These are phyloP conservation scores for Aspergillus affinis DNA, from an alignment of 495 filamentous ascomycete genomes.

Conservation along the genomic window DNA sequence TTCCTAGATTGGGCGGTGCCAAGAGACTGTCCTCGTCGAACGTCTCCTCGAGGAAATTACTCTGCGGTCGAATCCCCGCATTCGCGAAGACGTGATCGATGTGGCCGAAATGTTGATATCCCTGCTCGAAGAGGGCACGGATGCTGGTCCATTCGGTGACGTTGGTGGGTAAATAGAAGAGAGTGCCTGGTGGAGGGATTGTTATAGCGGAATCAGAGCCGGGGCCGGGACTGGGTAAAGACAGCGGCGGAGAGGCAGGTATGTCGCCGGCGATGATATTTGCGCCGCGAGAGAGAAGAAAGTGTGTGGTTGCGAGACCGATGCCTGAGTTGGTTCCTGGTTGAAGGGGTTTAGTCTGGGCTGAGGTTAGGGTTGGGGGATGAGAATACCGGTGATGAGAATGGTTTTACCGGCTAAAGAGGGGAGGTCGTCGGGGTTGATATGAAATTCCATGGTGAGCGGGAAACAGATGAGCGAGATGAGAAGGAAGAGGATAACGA, in stretches of 20 bases:
- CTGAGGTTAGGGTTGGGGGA: not conserved
- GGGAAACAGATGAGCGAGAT: too few species aligned
- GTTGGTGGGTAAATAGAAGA: conserved; percentile 37
- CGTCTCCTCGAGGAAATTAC: conserved; percentile 39
- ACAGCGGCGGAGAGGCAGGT: not conserved
- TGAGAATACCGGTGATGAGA: conserved; percentile 46
- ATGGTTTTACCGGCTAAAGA: conserved; percentile 45
- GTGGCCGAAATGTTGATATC: conserved; percentile 35
- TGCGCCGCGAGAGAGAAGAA: conserved; percentile 46
- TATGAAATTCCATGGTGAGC: conserved; percentile 11
- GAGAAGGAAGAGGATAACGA: too few species aligned
- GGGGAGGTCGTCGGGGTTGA: conserved; percentile 22
- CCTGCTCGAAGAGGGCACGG: conserved; percentile 38
- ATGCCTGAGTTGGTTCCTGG: conserved; percentile 53
- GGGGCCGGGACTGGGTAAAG: conserved; percentile 8
- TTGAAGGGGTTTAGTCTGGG: not conserved
- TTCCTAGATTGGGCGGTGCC: conserved; percentile 36
- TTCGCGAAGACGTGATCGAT: conserved; percentile 54
- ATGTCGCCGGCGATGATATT: conserved; percentile 46
- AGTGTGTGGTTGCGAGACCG: conserved; percentile 43
- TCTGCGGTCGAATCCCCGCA: conserved; percentile 42
- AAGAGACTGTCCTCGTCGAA: conserved; percentile 41
- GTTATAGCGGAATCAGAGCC: conserved; percentile 17
- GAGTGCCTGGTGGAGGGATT: conserved; percentile 16
- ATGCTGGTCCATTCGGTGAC: conserved; percentile 44